Base-by-base conservation (phyloP, 257 asterid species). In the Ocimum tenuiflorum region DNA sequence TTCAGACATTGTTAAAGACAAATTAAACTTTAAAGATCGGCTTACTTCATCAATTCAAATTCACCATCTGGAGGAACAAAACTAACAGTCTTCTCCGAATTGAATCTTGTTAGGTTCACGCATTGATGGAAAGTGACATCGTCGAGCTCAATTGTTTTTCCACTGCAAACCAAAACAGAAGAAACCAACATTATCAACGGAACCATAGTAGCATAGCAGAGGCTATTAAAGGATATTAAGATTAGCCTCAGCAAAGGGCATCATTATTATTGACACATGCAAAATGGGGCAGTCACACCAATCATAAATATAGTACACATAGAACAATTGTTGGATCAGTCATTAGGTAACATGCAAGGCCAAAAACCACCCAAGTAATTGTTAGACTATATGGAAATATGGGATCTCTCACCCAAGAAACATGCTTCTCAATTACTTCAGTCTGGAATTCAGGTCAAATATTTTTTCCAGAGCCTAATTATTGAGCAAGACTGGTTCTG, bases 21-120 rank as follows among this genome's bases (percentile, higher is more conserved):
- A 57, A 13, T 27, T 59, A 23, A 48, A 54, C 41, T 29, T 56
- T 45, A 67, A 75, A 68, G 51, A 69, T 48, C 56, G 71, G 60
- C 99, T 84, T 88, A 94, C 99, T 90, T 94, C 99, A 94, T 94
- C 86, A 94, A 72, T 83, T 94, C 99, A 72, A 94, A 94, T 90
- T 94, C 99, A 74, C 99, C 99, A 90, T 94, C 99, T 10, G 99
- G 99, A 51, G 99, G 99, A 81, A 94, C 99, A 81, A 94, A 94
- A 75, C 97, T 94, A 63, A 94, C 99, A 1, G 99, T 94, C 81
- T 90, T 94, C 74, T 94, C 99, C 7, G 99, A 85, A 78, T 94
- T 94, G 81, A 94, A 94, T 86, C 99, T 83, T 51, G 99, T 94
- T 73, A 94, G 89, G 78, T 94, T 94, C 65, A 94, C 99, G 74